These are phyloP conservation scores for Setaria italica DNA, from an alignment of 202 grass and related monocot species.

Conservation along the genomic window DNA sequence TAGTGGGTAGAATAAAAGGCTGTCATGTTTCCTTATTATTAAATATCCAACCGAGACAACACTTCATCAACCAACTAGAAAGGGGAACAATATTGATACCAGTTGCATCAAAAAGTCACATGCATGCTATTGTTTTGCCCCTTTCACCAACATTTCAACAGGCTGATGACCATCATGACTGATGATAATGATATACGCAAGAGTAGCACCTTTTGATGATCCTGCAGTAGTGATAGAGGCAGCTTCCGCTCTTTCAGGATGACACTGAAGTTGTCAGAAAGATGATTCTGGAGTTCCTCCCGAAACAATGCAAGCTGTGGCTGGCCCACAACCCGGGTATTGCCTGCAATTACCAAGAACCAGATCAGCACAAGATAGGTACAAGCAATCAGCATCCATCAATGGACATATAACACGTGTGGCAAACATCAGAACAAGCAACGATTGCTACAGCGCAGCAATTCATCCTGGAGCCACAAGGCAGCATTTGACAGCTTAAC, in stretches of 20 bases:
- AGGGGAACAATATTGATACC: background rate
- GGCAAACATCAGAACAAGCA: background rate
- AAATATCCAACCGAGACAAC: background rate
- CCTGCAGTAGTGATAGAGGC: conserved; percentile 66
- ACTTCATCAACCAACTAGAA: background rate
- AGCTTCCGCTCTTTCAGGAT: conserved; percentile 78
- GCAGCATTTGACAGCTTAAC: background rate
- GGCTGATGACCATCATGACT: background rate
- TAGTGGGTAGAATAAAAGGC: background rate
- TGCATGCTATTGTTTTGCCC: background rate
- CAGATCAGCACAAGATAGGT: background rate
- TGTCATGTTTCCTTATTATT: background rate
- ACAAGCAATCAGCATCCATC: background rate
- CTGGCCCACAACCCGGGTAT: conserved; percentile 81
- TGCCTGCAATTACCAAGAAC: conserved; percentile 59
- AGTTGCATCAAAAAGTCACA: conserved; percentile 2
- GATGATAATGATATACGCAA: background rate
- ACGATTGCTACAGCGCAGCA: background rate
- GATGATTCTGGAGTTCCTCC: conserved; percentile 65
- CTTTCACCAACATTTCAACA: background rate
- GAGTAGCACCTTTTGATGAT: conserved; percentile 77
- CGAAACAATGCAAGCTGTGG: conserved; percentile 78
- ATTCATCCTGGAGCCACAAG: background rate
- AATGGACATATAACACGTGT: background rate
- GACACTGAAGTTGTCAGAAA: conserved; percentile 89